Evolutionary conservation across 345 rosid genomes (phyloP), one percentile per base, ranked within the genome.

Genomic region (Linum usitatissimum): DNA sequence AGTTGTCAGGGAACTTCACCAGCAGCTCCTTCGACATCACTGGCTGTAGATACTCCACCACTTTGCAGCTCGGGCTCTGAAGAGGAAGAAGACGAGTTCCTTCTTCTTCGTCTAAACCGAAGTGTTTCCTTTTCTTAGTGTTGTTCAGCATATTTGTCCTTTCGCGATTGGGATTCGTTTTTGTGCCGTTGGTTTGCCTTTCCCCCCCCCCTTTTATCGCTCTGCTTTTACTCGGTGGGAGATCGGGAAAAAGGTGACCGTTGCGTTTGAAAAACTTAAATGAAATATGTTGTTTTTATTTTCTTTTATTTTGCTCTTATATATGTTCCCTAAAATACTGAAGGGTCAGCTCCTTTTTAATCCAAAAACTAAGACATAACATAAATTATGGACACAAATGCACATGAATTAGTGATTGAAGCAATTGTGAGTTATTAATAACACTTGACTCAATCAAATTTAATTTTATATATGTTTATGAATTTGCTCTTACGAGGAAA

Each of bases 1-100:
- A 83, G 76, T 72, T 79, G 64, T 91, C 94, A 3, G 96, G 91
- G 78, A 91, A 91, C 71, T 84, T 91, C 73, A 75, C 78, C 67
- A 88, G 94, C 48, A 91, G 91, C 60, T 88, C 91, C 53, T 61
- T 68, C 0, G 90, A 84, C 94, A 88, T 78, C 53, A 79, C 10
- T 31, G 97, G 94, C 60, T 67, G 80, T 73, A 88, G 75, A 66
- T 91, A 84, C 77, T 88, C 94, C 51, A 84, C 84, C 70, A 83
- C 93, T 75, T 83, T 86, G n/a, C 83, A 77, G 6, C 66, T 31
- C 18, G 36, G 6, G 23, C 78, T 23, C 28, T 23, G 28, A 23
- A 23, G 28, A 23, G 28, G 28, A 1, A 70, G 45, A 17, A 77
- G 2, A 75, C 9, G 78, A 64, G 68, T 69, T 62, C 60, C 68